Evolutionary conservation across 2,329 filamentous ascomycete genomes (phyloP).

Genomic region (Thermothelomyces thermophilus): DNA sequence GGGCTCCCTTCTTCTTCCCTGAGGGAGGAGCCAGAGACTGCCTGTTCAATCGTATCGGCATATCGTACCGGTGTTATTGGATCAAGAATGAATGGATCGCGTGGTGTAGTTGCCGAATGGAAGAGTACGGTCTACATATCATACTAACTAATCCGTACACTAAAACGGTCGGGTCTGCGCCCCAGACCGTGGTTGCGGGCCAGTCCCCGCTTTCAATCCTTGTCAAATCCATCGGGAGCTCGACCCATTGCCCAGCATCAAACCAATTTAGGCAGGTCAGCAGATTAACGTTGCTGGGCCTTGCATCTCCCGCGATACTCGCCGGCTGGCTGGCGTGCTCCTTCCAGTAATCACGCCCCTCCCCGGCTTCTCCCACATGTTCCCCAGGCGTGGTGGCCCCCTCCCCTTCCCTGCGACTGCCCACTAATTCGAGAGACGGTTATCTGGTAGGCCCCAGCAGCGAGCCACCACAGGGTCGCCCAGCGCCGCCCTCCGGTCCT

Average conservation of each 20-base stretch:
- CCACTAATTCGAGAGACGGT: not conserved
- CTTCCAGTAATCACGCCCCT: conserved; percentile 22
- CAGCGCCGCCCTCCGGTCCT: conserved; percentile 4
- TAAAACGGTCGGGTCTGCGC: conserved; percentile 15
- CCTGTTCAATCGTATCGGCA: conserved; percentile 8
- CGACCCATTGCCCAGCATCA: conserved; percentile 24
- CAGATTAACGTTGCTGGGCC: conserved; percentile 20
- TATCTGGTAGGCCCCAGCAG: not conserved
- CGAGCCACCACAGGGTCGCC: not conserved
- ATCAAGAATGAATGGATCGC: conserved; percentile 13
- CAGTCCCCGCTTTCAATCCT: conserved; percentile 24
- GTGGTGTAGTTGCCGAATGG: not conserved
- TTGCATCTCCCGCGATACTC: conserved; percentile 26
- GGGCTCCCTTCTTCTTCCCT: not conserved
- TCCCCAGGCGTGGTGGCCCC: conserved; percentile 8
- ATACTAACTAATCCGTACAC: no score
- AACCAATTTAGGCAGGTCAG: conserved; percentile 29
- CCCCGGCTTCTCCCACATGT: conserved; percentile 6
- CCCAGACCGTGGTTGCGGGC: conserved; percentile 17
- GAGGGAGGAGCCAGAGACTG: not conserved
- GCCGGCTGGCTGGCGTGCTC: conserved; percentile 15
- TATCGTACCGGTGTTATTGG: conserved; percentile 14
- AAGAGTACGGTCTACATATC: no score
- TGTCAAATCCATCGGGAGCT: conserved; percentile 17
- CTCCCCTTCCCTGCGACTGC: not conserved